Evolutionary conservation across 2,329 filamentous ascomycete species (phyloP).

Genomic region (Xylariales sp.): DNA sequence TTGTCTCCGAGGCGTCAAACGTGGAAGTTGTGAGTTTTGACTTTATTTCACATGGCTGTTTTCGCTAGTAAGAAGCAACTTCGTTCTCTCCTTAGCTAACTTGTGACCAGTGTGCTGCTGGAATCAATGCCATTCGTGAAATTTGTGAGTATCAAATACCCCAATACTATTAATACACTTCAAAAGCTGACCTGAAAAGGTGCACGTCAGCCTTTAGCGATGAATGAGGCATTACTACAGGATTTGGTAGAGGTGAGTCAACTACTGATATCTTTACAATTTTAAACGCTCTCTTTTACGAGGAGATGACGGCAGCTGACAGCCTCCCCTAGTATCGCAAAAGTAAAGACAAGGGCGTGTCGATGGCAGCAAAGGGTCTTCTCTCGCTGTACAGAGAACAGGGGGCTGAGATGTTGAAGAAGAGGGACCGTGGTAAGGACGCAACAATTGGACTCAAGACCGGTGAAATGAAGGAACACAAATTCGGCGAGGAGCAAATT

Average conservation of each 20-base stretch:
- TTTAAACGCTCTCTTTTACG: neutral
- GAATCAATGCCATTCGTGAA: constrained; percentile 93
- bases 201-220: constrained; percentile 90
- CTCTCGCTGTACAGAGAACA: constrained; percentile 92
- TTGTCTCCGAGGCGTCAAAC: constrained; percentile 93
- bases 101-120: constrained; percentile 66
- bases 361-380: constrained; percentile 96
- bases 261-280: neutral
- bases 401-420: constrained; percentile 87
- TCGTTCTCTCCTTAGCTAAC: constrained; percentile 18
- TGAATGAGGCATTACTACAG: constrained; percentile 94
- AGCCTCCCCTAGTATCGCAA: constrained; percentile 91
- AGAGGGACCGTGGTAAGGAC: constrained; percentile 90
- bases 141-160: constrained; percentile 68
- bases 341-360: constrained; percentile 98
- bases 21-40: constrained; percentile 72
- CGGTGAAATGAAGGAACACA: constrained; percentile 79
- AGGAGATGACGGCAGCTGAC: constrained; percentile 50
- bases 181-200: constrained; percentile 33
- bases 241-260: constrained; percentile 78
- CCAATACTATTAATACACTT: neutral
- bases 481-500: constrained; percentile 83
- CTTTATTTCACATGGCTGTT: constrained; percentile 54
- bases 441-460: constrained; percentile 84
- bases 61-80: neutral